Percentiles rank a stretch among this genome's conserved stretches.
These are phyloP conservation scores for Hypsizygus ulmarius DNA, from an alignment of 1,284 basidiomycete genomes.

Conservation along the genomic window DNA sequence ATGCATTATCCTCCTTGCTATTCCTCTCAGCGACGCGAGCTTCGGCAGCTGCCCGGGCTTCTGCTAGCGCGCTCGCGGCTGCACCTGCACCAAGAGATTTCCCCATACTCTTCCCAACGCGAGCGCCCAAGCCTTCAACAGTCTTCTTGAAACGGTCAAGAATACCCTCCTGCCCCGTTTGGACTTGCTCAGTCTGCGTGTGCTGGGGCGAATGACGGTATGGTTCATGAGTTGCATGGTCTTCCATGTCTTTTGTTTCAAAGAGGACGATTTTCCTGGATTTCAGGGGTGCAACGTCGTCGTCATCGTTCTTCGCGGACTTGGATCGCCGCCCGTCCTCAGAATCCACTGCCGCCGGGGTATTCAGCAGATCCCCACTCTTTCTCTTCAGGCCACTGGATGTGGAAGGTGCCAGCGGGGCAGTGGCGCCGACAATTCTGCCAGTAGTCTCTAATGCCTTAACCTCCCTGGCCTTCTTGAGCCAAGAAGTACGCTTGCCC, in stretches of 20 bases:
- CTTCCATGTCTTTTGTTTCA: conserved; percentile 7
- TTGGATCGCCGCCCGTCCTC: conserved; percentile 47
- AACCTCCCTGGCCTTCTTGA: conserved; percentile 70
- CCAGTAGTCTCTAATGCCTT: conserved; percentile 61
- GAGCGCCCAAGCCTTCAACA: conserved; percentile 63
- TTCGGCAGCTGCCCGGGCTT: conserved; percentile 69
- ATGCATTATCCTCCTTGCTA: conserved; percentile 37
- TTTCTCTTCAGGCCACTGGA: conserved; percentile 55
- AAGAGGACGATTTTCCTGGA: conserved; percentile 16
- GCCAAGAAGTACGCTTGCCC: conserved; percentile 73
- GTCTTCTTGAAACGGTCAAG: conserved; percentile 66
- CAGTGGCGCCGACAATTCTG: conserved; percentile 37
- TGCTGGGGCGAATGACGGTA: conserved; percentile 1
- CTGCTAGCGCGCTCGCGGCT: conserved; percentile 57
- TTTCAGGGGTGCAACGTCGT: conserved; percentile 32
- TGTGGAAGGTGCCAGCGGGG: conserved; percentile 9
- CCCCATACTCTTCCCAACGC: conserved; percentile 54
- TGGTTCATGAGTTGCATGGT: background rate
- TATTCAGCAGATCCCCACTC: conserved; percentile 51
- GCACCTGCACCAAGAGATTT: conserved; percentile 63
- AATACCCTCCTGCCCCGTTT: conserved; percentile 44
- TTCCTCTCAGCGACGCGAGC: conserved; percentile 65
- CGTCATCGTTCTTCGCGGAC: conserved; percentile 41
- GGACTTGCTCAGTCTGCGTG: conserved; percentile 28
- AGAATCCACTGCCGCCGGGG: conserved; percentile 17